Conservation (phyloP, 2,329 filamentous ascomycete species). For the Talaromyces funiculosus region DNA sequence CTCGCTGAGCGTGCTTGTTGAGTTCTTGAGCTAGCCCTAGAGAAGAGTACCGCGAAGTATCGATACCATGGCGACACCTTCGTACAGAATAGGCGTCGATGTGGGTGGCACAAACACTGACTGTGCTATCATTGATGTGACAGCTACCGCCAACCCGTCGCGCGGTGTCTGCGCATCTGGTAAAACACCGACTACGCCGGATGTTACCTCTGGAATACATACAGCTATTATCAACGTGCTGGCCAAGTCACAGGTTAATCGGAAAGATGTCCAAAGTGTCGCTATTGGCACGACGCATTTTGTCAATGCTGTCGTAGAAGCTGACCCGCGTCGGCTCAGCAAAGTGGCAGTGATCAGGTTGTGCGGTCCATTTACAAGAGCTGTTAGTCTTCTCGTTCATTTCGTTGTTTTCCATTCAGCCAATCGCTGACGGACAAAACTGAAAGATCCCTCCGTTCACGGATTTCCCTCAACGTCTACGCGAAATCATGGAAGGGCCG, state of each 20-base stretch:
- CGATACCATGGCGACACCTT: not conserved
- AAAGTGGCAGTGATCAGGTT: slow-evolving; percentile 45
- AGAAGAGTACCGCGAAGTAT: not conserved
- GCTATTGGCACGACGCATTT: slow-evolving; percentile 49
- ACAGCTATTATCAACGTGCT: slow-evolving; percentile 43
- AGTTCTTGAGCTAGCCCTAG: not conserved
- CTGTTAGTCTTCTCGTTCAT: slow-evolving; percentile 19
- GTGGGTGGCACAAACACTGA: slow-evolving; percentile 40
- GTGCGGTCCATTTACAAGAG: slow-evolving; percentile 30
- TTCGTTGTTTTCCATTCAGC: not conserved
- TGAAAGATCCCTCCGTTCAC: slow-evolving; percentile 41
- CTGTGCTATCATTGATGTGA: slow-evolving; percentile 41
- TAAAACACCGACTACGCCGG: slow-evolving; percentile 47
- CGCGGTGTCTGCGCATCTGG: slow-evolving; percentile 39
- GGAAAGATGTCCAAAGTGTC: slow-evolving; percentile 41
- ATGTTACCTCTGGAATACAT: slow-evolving; percentile 48
- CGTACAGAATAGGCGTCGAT: slow-evolving; percentile 42
- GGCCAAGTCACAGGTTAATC: slow-evolving; percentile 32
- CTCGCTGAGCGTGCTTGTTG: not conserved
- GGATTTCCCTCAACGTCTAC: slow-evolving; percentile 41
- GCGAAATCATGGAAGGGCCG: slow-evolving; percentile 7
- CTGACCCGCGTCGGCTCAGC: slow-evolving; percentile 39
- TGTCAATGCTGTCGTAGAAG: slow-evolving; percentile 47
- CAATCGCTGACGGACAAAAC: not conserved
- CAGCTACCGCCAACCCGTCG: slow-evolving; percentile 28